Evolutionary conservation across 2,329 filamentous ascomycete genomes (phyloP), one percentile per base, ranked within the genome.

Genomic region (Aspergillus fijiensis): DNA sequence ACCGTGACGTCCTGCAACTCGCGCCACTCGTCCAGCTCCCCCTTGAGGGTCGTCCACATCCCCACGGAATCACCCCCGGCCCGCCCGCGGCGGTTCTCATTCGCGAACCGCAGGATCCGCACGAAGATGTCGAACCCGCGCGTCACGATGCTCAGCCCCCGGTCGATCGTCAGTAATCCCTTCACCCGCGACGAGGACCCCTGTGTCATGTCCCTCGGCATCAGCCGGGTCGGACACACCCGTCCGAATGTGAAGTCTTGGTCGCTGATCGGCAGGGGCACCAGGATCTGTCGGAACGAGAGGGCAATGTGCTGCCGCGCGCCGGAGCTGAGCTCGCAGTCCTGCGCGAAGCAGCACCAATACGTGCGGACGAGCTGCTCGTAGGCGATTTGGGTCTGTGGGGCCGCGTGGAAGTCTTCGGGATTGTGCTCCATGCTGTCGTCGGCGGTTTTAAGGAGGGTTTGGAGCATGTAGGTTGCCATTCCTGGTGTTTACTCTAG

Each of bases 401-500:
- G 71, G 23, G 70, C 27, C 3, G 27, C 67, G 14, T 72, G 66
- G 11, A 74, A 74, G 25, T 74, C 72, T 3, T 74, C 69, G 3
- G 72, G 71, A 23, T 66, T 71, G 42, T 75, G 67, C 27, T 76
- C 73, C 72, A 75, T 75, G 29, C 69, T 74, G 21, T 76, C 73
- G 45, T 76, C 73, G 12, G 73, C 70, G 48, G 69, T 76, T 49
- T 74, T 74, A 3, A 76, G 59, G 16, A 76, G 66, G 1, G 72
- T 74, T 55, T 76, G 73, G 14, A 76, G 74, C 73, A 76, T 76
- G 47, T 76, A 76, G 0, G 73, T 76, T 5, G 73, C 73, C 73
- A 76, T 76, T 16, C 73, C 72, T 19, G 19, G 19, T 19, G 19
- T 19, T 19, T 19, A 19, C 19, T 19, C 1, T 19, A 19, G 19